Evolutionary conservation across 495 filamentous ascomycete species (phyloP), one percentile per base, ranked within the genome.

Genomic region (Aspergillus kassunensis): DNA sequence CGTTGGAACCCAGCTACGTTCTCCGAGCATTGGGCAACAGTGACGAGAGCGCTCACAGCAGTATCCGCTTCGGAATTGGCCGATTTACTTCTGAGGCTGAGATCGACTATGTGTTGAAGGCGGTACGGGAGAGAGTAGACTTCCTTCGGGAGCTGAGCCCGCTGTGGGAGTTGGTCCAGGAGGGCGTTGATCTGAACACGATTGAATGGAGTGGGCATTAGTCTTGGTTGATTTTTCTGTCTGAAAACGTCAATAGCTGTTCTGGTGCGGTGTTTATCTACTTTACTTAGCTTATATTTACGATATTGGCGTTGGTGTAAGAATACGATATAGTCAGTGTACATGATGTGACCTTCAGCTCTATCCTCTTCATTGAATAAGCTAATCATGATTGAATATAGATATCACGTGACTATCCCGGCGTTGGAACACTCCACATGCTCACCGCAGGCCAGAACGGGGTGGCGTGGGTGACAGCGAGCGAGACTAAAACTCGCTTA

Each of bases 161-260:
- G 45, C 71, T 99, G 57, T 99, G 93, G 93, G 93, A 99, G 73
- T 69, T 99, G 53, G 93, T 99, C 11, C 95, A 99, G 71, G 95
- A 97, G 69, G 93, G 93, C 2, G 79, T 97, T 57, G 93, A 93
- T 57, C 71, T 99, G 64, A 90, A 92, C 69, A 96, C 88, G 45
- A 99, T 99, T 65, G 85, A 99, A 72, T 99, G 93, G 93, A 93
- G 86, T 58, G 90, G 95, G 73, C 95, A 96, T 67, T 96, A 64
- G 57, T 25, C 5, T 24, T 36, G 23, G 18, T 44, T 40, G 37
- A 18, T 37, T n/a, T 6, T 37, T 37, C 34, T n/a, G 34, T n/a
- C 34, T 6, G 6, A 16, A 12, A 16, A 16, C 18, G 34, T 16
- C 5, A 37, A n/a, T 6, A 12, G 21, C 20, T 11, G 2, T 33